These are phyloP conservation scores for Corymbia citriodora DNA, from an alignment of 441 rosid genomes.

Conservation along the genomic window DNA sequence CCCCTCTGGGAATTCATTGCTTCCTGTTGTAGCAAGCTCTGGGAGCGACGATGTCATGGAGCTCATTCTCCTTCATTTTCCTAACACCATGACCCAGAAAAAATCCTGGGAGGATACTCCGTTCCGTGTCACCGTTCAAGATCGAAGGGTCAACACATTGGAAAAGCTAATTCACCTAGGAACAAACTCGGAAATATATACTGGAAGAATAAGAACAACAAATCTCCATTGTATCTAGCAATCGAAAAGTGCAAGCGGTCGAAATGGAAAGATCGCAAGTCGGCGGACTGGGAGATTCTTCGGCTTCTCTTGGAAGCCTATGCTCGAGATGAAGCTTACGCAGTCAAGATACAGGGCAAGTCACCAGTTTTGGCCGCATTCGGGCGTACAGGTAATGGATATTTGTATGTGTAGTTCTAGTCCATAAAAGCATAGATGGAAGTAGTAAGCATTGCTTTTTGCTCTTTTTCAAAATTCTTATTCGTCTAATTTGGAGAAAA, in stretches of 20 bases:
- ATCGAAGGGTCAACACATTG: rapidly evolving
- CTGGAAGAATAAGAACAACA: neutral
- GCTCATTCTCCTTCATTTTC: neutral
- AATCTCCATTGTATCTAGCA: neutral
- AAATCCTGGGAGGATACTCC: neutral
- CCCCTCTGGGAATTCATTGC: neutral
- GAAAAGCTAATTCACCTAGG: rapidly evolving
- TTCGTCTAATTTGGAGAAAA: neutral
- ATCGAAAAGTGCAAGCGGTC: rapidly evolving
- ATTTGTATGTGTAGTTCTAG: neutral
- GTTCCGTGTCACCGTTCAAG: neutral
- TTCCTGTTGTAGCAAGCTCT: neutral
- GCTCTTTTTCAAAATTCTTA: neutral
- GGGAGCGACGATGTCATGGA: neutral
- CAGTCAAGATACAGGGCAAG: neutral
- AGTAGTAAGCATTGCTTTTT: neutral
- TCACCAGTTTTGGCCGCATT: neutral
- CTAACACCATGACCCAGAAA: rapidly evolving
- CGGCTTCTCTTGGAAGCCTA: rapidly evolving
- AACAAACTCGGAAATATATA: neutral
- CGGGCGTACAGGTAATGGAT: rapidly evolving
- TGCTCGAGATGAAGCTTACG: neutral
- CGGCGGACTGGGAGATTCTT: rapidly evolving
- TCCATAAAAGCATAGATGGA: too few species aligned
- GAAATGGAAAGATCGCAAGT: rapidly evolving